A percentile compares a stretch with the other conserved stretches of the same genome.
These are phyloP conservation scores for Takashimella koratensis DNA, from an alignment of 1,284 basidiomycete genomes.

Conservation along the genomic window DNA sequence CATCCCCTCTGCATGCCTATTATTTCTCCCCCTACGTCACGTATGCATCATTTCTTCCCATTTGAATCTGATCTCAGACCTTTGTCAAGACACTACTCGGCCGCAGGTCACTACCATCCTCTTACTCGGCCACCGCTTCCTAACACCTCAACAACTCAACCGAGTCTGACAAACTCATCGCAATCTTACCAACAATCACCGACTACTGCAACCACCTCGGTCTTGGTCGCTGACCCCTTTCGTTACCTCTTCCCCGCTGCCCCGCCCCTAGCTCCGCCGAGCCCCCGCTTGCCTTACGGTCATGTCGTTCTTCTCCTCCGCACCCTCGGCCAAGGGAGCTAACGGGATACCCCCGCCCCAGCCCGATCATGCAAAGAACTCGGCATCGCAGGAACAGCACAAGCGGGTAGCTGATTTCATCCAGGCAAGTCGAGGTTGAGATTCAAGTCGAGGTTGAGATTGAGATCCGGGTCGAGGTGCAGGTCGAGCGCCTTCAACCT, in stretches of 20 bases:
- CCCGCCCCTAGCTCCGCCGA: background rate
- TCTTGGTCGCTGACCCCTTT: constrained; percentile 2
- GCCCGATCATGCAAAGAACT: constrained; percentile 33
- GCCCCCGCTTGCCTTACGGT: background rate
- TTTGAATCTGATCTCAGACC: too few species aligned
- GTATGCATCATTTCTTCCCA: too few species aligned
- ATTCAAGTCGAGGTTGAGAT: too few species aligned
- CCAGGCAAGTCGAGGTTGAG: constrained; percentile 36
- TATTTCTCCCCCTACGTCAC: too few species aligned
- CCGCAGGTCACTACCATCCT: too few species aligned
- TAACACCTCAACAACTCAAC: too few species aligned
- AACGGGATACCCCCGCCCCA: constrained; percentile 39
- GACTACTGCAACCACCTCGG: too few species aligned
- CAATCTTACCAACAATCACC: too few species aligned
- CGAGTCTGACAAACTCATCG: too few species aligned
- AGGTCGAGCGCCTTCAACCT: background rate
- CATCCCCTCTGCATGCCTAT: too few species aligned
- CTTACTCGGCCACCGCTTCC: too few species aligned
- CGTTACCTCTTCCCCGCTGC: background rate
- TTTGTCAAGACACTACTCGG: too few species aligned
- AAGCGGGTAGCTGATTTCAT: constrained; percentile 40
- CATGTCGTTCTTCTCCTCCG: background rate
- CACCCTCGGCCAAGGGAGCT: constrained; percentile 18
- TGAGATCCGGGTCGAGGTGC: background rate
- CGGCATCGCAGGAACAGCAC: constrained; percentile 35